Evolutionary conservation across 306 rosid genomes (phyloP), one percentile per base, ranked within the genome.

Genomic region (Castanea mollissima): DNA sequence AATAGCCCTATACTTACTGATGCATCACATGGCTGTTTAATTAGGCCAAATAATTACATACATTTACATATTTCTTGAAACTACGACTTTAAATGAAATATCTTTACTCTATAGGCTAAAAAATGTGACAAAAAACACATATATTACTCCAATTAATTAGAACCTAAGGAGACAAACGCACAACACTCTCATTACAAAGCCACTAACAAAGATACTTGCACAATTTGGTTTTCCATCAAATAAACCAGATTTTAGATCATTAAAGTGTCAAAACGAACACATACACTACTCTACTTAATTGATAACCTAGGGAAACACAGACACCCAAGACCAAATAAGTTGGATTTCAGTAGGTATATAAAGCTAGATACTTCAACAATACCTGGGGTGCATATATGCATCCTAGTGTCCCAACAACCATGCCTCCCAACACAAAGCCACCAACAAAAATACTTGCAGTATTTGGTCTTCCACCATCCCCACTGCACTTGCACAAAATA

Each of bases 381-480:
- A 89, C 95, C 90, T 89, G 82, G 58, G 92, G 92, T 69, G 95
- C 95, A 79, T 82, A 91, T 38, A 87, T 67, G 58, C 89, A 86
- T 23, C 92, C 92, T 58, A 90, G 71, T 77, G 94, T 86, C 75
- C 92, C 94, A 75, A 83, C 90, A 73, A 90, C 68, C 38, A 90
- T 76, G 60, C 94, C 85, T 13, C 95, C 95, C 84, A 91, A 77
- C 38, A 89, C 78, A 85, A 91, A 89, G 25, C 91, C 95, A 72
- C 92, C 91, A 41, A 89, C 76, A 52, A 91, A 89, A 81, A 84
- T 69, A 73, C 85, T 82, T 64, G 90, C 92, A 73, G 67, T 68
- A 18, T 60, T 83, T 63, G 82, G 29, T 41, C 85, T 85, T 83
- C 84, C 87, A 71, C 76, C 84, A 52, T 86, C 87, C 34, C 80